Base-by-base conservation (phyloP, 768 basidiomycete genomes). In the Mycena rosella region DNA sequence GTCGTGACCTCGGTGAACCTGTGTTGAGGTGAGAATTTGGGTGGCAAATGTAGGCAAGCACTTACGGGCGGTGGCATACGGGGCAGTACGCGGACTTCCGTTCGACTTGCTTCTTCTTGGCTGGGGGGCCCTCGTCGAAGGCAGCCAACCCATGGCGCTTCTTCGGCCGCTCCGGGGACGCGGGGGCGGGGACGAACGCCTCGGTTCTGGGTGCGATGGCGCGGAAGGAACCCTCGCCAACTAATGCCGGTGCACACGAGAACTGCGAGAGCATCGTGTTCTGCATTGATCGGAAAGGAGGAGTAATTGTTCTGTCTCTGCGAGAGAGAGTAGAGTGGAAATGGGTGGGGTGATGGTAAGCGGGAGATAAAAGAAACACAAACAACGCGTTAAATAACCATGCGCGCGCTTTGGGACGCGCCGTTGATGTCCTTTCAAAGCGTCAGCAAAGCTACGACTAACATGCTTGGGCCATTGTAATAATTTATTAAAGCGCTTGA, bases 311-410 rank as follows among this genome's bases (percentile, higher is more conserved):
- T 34, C 27, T 14, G 20, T 5, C 13, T 5, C 34, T 30, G 29
- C 14, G 20, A n/a, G 17, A 34, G 42, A 30, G 27, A 56, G 55
- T 22, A 13, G 42, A 24, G 30, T 20, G 4, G 40, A 13, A 48
- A 47, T 15, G 30, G 47, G 42, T 7, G 30, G 38, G 17, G 13
- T 13, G 47, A n/a, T 49, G 5, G 47, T 53, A 6, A 24, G 32
- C 27, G 27, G 18, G 45, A n/a, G 22, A n/a, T n/a, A n/a, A 49
- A 58, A 65, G 56, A 64, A 44, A 64, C n/a, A 59, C 64, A 65
- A 59, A 59, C 64, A 59, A 65, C 40, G 56, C 62, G 64, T 59
- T 57, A 2, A 49, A 44, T 34, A 44, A 55, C 45, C 24, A 27
- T 11, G 34, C 29, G n/a, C n/a, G 54, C 13, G 54, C 45, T 38